A percentile compares a stretch with the other conserved stretches of the same genome.
phyloP scores from a whole-genome alignment of 129 eudicot species.

The Cynara cardunculus region DNA sequence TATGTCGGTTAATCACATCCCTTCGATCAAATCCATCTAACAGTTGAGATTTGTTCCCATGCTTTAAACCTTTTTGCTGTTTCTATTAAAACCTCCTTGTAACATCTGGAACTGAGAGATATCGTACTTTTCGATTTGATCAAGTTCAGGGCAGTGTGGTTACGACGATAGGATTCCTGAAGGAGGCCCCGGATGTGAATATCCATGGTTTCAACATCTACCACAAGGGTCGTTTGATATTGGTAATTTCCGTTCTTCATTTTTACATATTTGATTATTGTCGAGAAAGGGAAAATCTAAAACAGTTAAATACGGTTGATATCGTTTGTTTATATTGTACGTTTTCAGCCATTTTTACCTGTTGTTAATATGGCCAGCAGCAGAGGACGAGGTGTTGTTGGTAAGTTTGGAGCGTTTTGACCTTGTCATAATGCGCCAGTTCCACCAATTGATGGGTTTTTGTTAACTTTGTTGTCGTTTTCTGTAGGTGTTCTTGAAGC shows the following conservation, averaged over 20 bases:
- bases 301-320: constrained; percentile 3
- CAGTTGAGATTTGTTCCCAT: background rate
- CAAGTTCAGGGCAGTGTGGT: constrained; percentile 35
- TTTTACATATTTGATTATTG: background rate
- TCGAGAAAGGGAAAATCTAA: background rate
- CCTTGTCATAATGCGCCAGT: background rate
- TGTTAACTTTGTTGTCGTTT: background rate
- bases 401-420: constrained; percentile 28
- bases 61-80: background rate
- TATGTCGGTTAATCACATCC: background rate
- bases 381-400: constrained; percentile 38
- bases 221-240: constrained; percentile 49
- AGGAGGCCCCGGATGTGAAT: constrained; percentile 51
- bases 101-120: background rate
- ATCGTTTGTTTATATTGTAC: background rate
- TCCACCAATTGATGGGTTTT: background rate
- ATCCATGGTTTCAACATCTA: constrained; percentile 56
- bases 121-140: background rate
- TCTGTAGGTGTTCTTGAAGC: constrained; percentile 61
- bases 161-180: constrained; percentile 50
- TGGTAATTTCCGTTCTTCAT: constrained; percentile 30
- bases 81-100: no score
- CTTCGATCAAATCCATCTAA: background rate
- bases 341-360: constrained; percentile 38
- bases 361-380: constrained; percentile 11